These are phyloP conservation scores for Citrus reticulata DNA, from an alignment of 345 rosid genomes.

Conservation along the genomic window DNA sequence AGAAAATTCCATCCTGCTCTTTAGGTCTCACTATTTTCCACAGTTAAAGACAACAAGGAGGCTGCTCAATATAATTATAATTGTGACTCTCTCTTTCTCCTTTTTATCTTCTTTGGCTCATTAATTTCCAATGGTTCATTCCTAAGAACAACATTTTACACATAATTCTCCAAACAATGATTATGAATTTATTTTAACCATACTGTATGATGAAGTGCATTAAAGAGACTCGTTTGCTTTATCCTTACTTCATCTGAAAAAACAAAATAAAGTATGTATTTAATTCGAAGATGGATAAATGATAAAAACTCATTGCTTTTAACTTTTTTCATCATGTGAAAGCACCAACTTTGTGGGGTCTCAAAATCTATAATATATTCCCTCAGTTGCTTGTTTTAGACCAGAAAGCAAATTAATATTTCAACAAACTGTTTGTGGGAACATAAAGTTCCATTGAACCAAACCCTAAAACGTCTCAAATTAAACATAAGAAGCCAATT, in stretches of 20 bases:
- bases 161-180: constrained; percentile 6
- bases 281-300: constrained; percentile 7
- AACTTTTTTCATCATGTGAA: constrained; percentile 28
- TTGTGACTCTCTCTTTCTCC: not conserved
- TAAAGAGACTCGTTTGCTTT: constrained; percentile 10
- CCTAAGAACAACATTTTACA: not conserved
- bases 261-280: constrained; percentile 2
- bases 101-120: not conserved
- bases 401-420: constrained; percentile 10
- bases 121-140: not conserved
- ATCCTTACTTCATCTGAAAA: constrained; percentile 22
- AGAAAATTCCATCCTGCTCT: not conserved
- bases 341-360: constrained; percentile 27
- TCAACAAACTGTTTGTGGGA: not conserved
- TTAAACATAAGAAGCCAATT: constrained; percentile 5
- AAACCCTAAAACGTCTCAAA: constrained; percentile 18
- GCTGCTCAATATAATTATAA: not conserved
- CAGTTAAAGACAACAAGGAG: constrained; percentile 4
- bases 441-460: constrained; percentile 27
- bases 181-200: not conserved
- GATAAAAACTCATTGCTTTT: constrained; percentile 26
- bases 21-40: not conserved
- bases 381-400: constrained; percentile 17
- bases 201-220: not conserved
- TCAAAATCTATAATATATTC: constrained; percentile 14